Percentiles rank a stretch among this genome's conserved stretches.
Evolutionary conservation across 306 rosid species (phyloP).

Genomic region (Arachis stenosperma): DNA sequence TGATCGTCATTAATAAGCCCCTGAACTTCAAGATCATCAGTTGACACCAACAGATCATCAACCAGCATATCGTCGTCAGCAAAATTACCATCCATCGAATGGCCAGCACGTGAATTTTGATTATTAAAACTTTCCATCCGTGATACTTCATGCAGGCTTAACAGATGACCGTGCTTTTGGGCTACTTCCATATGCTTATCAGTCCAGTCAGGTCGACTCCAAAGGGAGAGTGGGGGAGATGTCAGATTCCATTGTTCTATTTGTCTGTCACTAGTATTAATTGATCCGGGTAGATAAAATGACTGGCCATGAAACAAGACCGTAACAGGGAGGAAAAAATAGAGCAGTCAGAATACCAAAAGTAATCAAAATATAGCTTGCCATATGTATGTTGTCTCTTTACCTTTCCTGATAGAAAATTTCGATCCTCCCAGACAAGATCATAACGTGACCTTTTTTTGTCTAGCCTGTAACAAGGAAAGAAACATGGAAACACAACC

Average conservation of each 20-base stretch:
- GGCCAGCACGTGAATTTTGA: conserved; percentile 33
- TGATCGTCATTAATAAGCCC: conserved; percentile 26
- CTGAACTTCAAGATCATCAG: conserved; percentile 41
- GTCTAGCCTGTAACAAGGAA: conserved; percentile 60
- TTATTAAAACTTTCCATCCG: conserved; percentile 33
- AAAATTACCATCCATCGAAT: conserved; percentile 35
- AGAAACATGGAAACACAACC: conserved; percentile 33
- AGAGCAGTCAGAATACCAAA: conserved; percentile 35
- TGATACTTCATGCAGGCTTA: conserved; percentile 24
- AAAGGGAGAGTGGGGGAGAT: conserved; percentile 78
- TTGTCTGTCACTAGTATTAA: conserved; percentile 63
- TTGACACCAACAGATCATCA: conserved; percentile 37
- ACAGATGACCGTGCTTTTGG: conserved; percentile 55
- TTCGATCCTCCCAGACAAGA: conserved; percentile 84
- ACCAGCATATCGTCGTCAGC: conserved; percentile 29
- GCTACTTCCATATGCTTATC: conserved; percentile 63
- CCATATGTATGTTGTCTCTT: neutral
- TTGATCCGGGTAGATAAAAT: conserved; percentile 91
- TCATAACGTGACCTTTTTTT: conserved; percentile 58
- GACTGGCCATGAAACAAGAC: conserved; percentile 55
- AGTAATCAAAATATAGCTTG: conserved; percentile 28
- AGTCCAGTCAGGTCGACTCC: conserved; percentile 77
- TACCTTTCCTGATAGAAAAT: conserved; percentile 78
- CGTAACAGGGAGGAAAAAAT: conserved; percentile 3
- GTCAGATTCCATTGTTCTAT: conserved; percentile 71